Conservation (phyloP, 345 rosid genomes). For the Crucihimalaya himalaica region DNA sequence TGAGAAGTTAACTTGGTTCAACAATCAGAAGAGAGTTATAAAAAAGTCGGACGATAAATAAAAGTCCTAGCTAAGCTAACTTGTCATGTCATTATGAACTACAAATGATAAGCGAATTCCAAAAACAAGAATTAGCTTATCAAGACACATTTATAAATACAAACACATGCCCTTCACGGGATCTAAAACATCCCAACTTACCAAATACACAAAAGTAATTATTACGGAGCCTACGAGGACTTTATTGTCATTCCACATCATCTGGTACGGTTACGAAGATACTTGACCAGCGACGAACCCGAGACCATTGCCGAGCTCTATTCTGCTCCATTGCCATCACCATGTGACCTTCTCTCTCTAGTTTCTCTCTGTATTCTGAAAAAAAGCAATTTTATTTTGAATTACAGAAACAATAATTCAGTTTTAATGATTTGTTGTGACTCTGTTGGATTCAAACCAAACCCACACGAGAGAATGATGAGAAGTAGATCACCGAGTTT, state of each 20-base stretch:
- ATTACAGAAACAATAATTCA: background rate
- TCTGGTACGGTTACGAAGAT: slow-evolving; percentile 11
- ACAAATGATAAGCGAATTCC: background rate
- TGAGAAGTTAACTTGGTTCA: background rate
- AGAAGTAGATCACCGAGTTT: slow-evolving; percentile 35
- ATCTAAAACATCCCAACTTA: slow-evolving; percentile 22
- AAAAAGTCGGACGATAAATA: background rate
- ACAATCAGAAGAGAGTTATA: background rate
- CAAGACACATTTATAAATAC: slow-evolving; percentile 16
- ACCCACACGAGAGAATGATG: slow-evolving; percentile 41
- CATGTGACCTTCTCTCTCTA: slow-evolving; percentile 38
- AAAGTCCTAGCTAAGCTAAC: background rate
- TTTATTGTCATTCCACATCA: slow-evolving; percentile 31
- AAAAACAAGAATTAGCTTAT: slow-evolving; percentile 17
- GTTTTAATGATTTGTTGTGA: slow-evolving; percentile 23
- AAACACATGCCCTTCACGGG: slow-evolving; percentile 34
- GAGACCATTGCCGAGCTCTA: slow-evolving; percentile 48
- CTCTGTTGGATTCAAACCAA: slow-evolving; percentile 34
- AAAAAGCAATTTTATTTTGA: too few species aligned
- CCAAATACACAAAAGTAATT: slow-evolving; percentile 1
- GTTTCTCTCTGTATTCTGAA: slow-evolving; percentile 9
- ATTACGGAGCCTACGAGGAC: slow-evolving; percentile 19
- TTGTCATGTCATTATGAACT: slow-evolving; percentile 9
- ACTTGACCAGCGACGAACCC: slow-evolving; percentile 46
- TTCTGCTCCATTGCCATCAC: slow-evolving; percentile 46